These are phyloP conservation scores for Tolypocladium album DNA, from an alignment of 2,329 filamentous ascomycete genomes.

Conservation along the genomic window DNA sequence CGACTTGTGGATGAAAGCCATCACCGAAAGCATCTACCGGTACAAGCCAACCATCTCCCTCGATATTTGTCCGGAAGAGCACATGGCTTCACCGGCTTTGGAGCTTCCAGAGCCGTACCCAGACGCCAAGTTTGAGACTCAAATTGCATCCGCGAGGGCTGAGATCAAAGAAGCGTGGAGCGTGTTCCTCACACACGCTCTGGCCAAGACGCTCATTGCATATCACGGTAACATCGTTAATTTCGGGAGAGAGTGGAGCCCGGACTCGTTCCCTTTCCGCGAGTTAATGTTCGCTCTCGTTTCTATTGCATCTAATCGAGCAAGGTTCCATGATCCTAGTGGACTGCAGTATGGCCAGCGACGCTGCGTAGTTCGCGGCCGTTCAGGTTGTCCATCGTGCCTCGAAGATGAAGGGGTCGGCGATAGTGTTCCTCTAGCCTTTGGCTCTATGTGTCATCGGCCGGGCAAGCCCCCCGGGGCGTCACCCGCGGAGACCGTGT, in stretches of 20 bases:
- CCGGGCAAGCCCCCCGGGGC: conserved; percentile 1
- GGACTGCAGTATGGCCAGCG: neutral
- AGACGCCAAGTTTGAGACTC: neutral
- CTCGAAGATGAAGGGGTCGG: neutral
- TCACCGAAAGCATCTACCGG: conserved; percentile 3
- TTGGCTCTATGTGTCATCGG: conserved; percentile 5
- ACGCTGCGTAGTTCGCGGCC: no score
- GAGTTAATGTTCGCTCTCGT: conserved; percentile 9
- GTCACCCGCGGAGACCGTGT: conserved; percentile 4
- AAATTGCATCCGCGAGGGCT: neutral
- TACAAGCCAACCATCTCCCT: conserved; percentile 5
- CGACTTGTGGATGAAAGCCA: conserved; percentile 4
- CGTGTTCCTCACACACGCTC: conserved; percentile 2
- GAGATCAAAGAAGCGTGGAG: neutral
- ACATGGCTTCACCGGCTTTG: conserved; percentile 6
- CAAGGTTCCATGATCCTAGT: neutral
- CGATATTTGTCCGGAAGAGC: conserved; percentile 4
- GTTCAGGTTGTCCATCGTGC: neutral
- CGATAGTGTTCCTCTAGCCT: neutral
- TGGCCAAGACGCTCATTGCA: conserved; percentile 1
- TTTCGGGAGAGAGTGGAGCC: conserved; percentile 8
- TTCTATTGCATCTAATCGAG: conserved; percentile 5
- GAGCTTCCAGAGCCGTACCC: conserved; percentile 1
- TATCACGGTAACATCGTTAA: conserved; percentile 2
- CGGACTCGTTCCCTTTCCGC: conserved; percentile 9